Evolutionary conservation across 768 basidiomycete genomes (phyloP).

Genomic region (Trametes sanguinea): DNA sequence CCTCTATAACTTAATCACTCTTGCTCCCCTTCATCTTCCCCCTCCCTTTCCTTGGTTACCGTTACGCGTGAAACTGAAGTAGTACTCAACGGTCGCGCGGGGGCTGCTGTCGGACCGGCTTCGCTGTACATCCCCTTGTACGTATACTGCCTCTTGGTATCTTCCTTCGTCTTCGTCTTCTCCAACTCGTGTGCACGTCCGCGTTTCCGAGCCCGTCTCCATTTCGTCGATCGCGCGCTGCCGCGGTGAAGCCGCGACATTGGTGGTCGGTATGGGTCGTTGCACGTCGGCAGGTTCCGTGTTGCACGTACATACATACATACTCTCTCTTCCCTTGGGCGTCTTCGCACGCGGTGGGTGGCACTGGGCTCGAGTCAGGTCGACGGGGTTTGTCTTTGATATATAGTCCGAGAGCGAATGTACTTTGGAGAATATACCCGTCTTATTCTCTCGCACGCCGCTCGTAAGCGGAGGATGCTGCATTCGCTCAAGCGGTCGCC

Average conservation of each 20-base stretch:
- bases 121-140: conserved; percentile 22
- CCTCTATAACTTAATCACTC: conserved; percentile 9
- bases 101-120: neutral
- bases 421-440: conserved; percentile 22
- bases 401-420: neutral
- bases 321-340: neutral
- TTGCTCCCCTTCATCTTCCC: neutral
- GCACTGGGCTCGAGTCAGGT: neutral
- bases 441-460: neutral
- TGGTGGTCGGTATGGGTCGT: neutral
- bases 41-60: neutral
- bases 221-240: too few relatives aligned
- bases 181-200: neutral
- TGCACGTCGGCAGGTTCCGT: neutral
- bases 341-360: neutral
- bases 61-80: neutral
- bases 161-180: neutral
- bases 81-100: neutral
- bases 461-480: neutral
- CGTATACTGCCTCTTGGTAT: conserved; percentile 11
- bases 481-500: neutral
- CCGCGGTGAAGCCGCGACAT: neutral
- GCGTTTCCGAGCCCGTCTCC: too few relatives aligned
- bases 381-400: neutral
- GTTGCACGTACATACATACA: conserved; percentile 10